Evolutionary conservation across 225 moss, liverwort and hornwort genomes (phyloP), one percentile per base, ranked within the genome.

Genomic region (Thuidium tamariscinum): DNA sequence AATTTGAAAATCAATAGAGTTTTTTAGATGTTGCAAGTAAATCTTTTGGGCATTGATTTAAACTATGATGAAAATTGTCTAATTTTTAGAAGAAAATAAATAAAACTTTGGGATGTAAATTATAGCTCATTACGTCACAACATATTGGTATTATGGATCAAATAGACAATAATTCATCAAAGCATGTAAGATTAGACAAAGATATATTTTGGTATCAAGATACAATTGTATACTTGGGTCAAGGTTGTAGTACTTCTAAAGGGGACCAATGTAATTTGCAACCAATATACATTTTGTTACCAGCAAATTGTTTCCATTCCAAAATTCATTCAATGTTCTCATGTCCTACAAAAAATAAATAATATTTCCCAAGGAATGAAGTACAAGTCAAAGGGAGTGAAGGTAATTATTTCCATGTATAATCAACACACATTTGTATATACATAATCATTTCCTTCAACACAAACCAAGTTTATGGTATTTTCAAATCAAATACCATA

Each of bases 261-360:
- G 2, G 2, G 0, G 2, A 69, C 26, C 1, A 41, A 69, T 6
- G 3, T 14, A 8, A 1, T 14, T 69, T 41, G 14, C 14, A 41
- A 69, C 8, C 2, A 25, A 69, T 69, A 4, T 39, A 41, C 7
- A 8, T 67, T 23, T 37, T 67, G 4, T 68, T 25, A 68, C 4
- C 0, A 4, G 0, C 68, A 39, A 39, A 68, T 13, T 68, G 13
- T 4, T 68, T 0, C 25, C 14, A 68, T 23, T 0, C 7, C 14
- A 7, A 68, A 68, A 25, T 23, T 39, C 25, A 39, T 68, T 14
- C 4, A 68, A 68, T 39, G 1, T 23, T 23, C 5, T 68, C 7
- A 68, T 23, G 1, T 39, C 23, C 7, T 39, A 8, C 13, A 13
- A 21, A 22, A 25, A 68, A 23, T 4, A 25, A 25, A 15, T 26